Evolutionary conservation across 208 protist genomes (phyloP).

Genomic region (Crithidia acanthocephali): DNA sequence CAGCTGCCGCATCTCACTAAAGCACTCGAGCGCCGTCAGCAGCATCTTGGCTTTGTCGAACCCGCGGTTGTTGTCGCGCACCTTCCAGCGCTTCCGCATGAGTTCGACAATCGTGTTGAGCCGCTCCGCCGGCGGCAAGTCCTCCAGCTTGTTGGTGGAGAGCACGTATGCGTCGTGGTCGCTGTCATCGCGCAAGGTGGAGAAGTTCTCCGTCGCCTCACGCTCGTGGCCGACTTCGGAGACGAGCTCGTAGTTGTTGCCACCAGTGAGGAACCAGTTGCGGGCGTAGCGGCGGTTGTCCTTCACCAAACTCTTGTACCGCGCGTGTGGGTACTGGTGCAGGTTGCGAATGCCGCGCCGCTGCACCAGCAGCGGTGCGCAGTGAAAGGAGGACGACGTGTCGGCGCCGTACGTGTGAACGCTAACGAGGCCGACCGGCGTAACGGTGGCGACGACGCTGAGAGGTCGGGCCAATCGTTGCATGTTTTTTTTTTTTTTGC

Average conservation of each 20-base stretch:
- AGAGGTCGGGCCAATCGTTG: background rate
- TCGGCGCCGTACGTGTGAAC: background rate
- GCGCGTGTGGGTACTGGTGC: slow-evolving; percentile 86
- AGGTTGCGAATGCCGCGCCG: slow-evolving; percentile 78
- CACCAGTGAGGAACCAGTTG: slow-evolving; percentile 81
- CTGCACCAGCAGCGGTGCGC: slow-evolving; percentile 43
- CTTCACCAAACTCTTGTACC: slow-evolving; percentile 90
- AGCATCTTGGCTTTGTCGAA: slow-evolving; percentile 88
- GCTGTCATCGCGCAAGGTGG: slow-evolving; percentile 73
- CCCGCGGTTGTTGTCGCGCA: slow-evolving; percentile 83
- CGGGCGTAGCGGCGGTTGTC: slow-evolving; percentile 75
- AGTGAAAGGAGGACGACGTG: background rate
- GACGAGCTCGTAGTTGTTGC: slow-evolving; percentile 91
- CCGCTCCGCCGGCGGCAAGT: slow-evolving; percentile 73
- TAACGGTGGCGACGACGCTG: background rate
- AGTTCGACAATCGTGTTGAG: slow-evolving; percentile 73
- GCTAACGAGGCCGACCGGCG: background rate
- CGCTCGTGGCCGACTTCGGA: slow-evolving; percentile 83
- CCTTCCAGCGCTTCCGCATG: slow-evolving; percentile 79
- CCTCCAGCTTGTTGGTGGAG: slow-evolving; percentile 73
- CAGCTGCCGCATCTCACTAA: slow-evolving; percentile 81
- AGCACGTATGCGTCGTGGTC: slow-evolving; percentile 72
- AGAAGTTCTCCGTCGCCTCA: slow-evolving; percentile 88
- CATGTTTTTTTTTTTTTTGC: background rate
- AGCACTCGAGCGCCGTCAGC: slow-evolving; percentile 87